These are phyloP conservation scores for Protomyces inouyei DNA, from an alignment of 1,139 yeast genomes.

Conservation along the genomic window DNA sequence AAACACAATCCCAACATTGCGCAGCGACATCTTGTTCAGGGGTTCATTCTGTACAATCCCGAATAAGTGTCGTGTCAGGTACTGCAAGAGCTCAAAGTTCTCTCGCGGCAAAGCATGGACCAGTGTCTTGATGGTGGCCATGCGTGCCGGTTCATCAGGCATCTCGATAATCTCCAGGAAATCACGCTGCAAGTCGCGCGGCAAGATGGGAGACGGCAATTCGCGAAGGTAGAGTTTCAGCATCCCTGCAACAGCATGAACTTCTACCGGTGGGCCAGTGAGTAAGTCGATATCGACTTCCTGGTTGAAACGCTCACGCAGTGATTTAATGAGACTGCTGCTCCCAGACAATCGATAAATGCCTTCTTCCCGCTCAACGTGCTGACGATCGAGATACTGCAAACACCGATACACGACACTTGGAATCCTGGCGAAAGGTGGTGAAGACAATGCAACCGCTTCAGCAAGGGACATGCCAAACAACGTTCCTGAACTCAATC, in stretches of 20 bases:
- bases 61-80: slow-evolving; percentile 61
- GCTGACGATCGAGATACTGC: slow-evolving; percentile 58
- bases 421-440: slow-evolving; percentile 49
- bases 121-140: slow-evolving; percentile 39
- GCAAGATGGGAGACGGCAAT: slow-evolving; percentile 61
- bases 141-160: slow-evolving; percentile 38
- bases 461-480: slow-evolving; percentile 64
- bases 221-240: slow-evolving; percentile 70
- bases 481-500: slow-evolving; percentile 36
- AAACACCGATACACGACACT: slow-evolving; percentile 73
- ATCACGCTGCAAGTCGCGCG: slow-evolving; percentile 46
- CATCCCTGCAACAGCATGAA: slow-evolving; percentile 71
- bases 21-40: slow-evolving; percentile 74
- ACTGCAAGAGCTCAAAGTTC: slow-evolving; percentile 59
- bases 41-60: slow-evolving; percentile 60
- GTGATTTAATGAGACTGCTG: slow-evolving; percentile 64
- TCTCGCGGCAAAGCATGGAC: slow-evolving; percentile 45
- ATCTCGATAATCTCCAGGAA: slow-evolving; percentile 39
- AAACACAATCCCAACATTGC: slow-evolving; percentile 75
- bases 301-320: slow-evolving; percentile 59
- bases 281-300: slow-evolving; percentile 66
- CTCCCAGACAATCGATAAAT: slow-evolving; percentile 88
- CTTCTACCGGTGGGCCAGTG: slow-evolving; percentile 36
- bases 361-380: slow-evolving; percentile 83
- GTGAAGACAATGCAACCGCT: slow-evolving; percentile 47